Evolutionary conservation across 2,329 filamentous ascomycete species (phyloP), one percentile per base, ranked within the genome.

Genomic region (Cadophora sp.): DNA sequence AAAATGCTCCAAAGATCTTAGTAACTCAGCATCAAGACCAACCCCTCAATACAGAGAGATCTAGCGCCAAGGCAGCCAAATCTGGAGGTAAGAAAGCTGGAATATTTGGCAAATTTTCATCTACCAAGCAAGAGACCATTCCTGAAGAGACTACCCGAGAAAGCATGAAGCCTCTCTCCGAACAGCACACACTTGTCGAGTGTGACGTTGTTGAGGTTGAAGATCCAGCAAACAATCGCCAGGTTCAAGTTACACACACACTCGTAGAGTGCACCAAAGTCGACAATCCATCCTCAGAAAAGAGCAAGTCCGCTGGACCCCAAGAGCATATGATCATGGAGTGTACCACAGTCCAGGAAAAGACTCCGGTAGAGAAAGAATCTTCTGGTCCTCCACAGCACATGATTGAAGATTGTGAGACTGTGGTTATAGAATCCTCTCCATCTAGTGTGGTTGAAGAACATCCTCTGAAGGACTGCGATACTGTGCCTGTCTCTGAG

Each of bases 11-110:
- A 20, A 63, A 22, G 4, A 45, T 63, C 16, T 20, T 63, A 11
- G 60, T 63, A 24, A 63, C 60, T 20, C 48, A 63, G 8, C 18
- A 63, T 56, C 48, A 63, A 43, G 60, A 63, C 20, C 18, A 43
- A 14, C n/a, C 22, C 8, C 50, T 9, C 20, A 36, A n/a, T 22
- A 11, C 60, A 24, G 50, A 47, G 7, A 55, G 33, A 16, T n/a
- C 39, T 9, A 4, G 36, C 36, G 20, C 43, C 22, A 55, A 55
- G 39, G 24, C 13, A 27, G 14, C 33, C 5, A 60, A 60, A 13
- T 33, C 41, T n/a, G 14, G 7, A n/a, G 45, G 20, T 6, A 48
- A 48, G 41, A 60, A 24, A 48, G 50, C 20, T 27, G 39, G 36
- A 18, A 63, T 63, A 22, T 47, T 63, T n/a, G 39, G 60, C 47